Percentiles rank a stretch among this genome's conserved stretches.
Evolutionary conservation across 768 basidiomycete species (phyloP).

Genomic region (Suillus cothurnatus): DNA sequence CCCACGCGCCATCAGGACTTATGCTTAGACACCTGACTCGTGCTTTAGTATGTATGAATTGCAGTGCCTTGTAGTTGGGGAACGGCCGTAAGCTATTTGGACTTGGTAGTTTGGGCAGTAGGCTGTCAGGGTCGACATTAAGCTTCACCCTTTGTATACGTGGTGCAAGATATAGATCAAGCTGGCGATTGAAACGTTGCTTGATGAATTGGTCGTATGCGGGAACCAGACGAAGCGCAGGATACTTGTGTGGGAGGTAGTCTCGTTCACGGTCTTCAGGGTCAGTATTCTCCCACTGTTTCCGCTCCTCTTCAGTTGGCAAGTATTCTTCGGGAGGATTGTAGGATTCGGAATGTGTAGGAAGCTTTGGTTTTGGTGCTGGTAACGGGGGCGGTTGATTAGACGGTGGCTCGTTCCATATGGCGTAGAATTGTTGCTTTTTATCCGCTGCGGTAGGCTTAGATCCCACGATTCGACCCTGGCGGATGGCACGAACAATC

Average conservation of each 20-base stretch:
- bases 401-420: slow-evolving; percentile 85
- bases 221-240: slow-evolving; percentile 85
- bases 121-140: slow-evolving; percentile 87
- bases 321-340: slow-evolving; percentile 98
- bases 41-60: slow-evolving; percentile 64
- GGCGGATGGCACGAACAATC: slow-evolving; percentile 96
- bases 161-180: slow-evolving; percentile 96
- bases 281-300: slow-evolving; percentile 81
- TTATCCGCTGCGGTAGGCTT: slow-evolving; percentile 76
- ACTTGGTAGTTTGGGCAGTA: slow-evolving; percentile 93
- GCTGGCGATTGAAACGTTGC: slow-evolving; percentile 89
- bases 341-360: slow-evolving; percentile 95
- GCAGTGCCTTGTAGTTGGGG: slow-evolving; percentile 82
- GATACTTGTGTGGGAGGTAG: slow-evolving; percentile 86
- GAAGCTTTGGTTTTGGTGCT: slow-evolving; percentile 88
- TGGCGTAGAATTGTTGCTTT: slow-evolving; percentile 75
- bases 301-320: slow-evolving; percentile 78
- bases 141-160: slow-evolving; percentile 85
- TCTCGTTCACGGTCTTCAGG: slow-evolving; percentile 89
- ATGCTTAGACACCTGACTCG: slow-evolving; percentile 75
- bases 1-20: slow-evolving; percentile 92
- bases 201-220: slow-evolving; percentile 92
- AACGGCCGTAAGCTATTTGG: slow-evolving; percentile 91
- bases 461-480: slow-evolving; percentile 90
- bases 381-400: slow-evolving; percentile 84